Conservation (phyloP, 1,284 basidiomycete genomes). For the Cryptococcus amylolentus region DNA sequence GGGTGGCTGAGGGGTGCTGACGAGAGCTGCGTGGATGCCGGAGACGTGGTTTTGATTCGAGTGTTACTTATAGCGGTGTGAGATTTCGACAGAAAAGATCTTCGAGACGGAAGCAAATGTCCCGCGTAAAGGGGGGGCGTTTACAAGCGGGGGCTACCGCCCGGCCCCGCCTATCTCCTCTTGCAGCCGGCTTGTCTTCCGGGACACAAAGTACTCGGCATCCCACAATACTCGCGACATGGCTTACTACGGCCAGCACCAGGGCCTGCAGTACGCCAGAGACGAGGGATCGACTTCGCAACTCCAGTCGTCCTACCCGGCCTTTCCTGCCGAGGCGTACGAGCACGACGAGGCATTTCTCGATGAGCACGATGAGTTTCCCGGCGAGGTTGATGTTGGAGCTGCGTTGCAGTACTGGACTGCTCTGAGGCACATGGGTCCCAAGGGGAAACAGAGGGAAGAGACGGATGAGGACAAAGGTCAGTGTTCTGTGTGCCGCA, state of each 20-base stretch:
- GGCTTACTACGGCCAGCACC: conserved; percentile 18
- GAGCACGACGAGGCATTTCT: conserved; percentile 17
- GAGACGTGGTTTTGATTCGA: background rate
- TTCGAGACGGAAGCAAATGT: background rate
- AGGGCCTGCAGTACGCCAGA: conserved; percentile 41
- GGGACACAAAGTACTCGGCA: too few relatives aligned
- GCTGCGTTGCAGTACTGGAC: conserved; percentile 48
- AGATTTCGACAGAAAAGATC: background rate
- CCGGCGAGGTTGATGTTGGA: conserved; percentile 19
- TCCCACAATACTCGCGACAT: background rate
- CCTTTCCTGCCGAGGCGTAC: conserved; percentile 26
- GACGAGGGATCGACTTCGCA: conserved; percentile 47
- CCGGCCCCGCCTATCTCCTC: too few relatives aligned
- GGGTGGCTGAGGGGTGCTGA: background rate
- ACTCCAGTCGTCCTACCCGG: conserved; percentile 34
- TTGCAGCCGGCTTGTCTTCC: too few relatives aligned
- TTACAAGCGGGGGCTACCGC: too few relatives aligned
- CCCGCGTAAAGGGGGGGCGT: too few relatives aligned
- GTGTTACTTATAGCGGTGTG: background rate
- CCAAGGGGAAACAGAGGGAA: conserved; percentile 31
- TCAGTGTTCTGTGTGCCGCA: conserved; percentile 12
- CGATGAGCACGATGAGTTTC: conserved; percentile 23
- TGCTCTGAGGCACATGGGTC: conserved; percentile 42
- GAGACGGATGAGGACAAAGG: conserved; percentile 34
- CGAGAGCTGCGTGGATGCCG: background rate